A percentile compares a stretch with the other conserved stretches of the same genome.
phyloP scores from a whole-genome alignment of 2,329 filamentous ascomycete genomes.

The Fusarium pilosicola region DNA sequence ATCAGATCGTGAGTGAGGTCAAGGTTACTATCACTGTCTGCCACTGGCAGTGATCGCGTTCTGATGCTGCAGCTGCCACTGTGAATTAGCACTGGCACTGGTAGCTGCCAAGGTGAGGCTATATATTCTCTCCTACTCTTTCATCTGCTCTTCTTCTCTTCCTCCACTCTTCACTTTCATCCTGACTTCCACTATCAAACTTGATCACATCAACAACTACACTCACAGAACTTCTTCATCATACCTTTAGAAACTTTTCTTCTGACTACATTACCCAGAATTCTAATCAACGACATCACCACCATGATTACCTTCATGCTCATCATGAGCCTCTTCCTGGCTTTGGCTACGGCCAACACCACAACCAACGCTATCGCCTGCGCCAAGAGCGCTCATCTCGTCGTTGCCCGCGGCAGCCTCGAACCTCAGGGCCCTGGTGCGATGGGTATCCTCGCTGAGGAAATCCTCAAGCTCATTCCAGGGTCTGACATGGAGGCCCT shows the following conservation, averaged over 20 bases:
- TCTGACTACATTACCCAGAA: too few species aligned
- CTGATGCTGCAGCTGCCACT: background rate
- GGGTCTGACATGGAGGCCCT: constrained; percentile 36
- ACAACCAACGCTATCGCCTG: background rate
- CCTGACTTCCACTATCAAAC: too few species aligned
- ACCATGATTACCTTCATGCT: too few species aligned
- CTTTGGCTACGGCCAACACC: background rate
- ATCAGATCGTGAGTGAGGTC: constrained; percentile 5
- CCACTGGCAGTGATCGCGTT: background rate
- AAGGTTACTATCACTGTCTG: background rate
- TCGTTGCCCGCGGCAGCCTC: constrained; percentile 33
- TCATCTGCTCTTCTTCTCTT: background rate
- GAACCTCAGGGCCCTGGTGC: constrained; percentile 35
- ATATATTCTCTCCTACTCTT: background rate
- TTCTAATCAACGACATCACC: too few species aligned
- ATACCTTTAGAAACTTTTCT: too few species aligned
- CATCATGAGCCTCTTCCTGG: background rate
- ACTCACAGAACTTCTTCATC: too few species aligned
- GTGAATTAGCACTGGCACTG: background rate
- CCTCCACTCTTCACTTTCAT: background rate
- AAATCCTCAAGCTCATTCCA: constrained; percentile 3
- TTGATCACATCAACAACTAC: too few species aligned
- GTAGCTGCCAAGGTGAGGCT: background rate
- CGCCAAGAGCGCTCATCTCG: constrained; percentile 29
- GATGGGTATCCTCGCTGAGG: constrained; percentile 21